phyloP scores from a whole-genome alignment of 2,329 filamentous ascomycete genomes.

The Paramyrothecium sp. region DNA sequence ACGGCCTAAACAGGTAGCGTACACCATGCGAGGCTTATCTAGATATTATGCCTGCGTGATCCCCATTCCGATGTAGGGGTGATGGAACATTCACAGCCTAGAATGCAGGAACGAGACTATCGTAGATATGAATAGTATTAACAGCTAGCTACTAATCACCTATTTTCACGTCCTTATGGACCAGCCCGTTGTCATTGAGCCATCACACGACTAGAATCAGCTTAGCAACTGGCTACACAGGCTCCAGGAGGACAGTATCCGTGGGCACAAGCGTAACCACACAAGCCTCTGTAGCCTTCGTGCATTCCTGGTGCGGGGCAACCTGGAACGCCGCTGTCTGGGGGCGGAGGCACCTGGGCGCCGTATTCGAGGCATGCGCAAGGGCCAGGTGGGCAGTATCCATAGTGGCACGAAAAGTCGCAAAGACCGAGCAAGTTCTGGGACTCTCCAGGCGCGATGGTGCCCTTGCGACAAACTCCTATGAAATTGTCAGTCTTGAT shows the following conservation, averaged over 20 bases:
- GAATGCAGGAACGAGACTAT: too few relatives aligned
- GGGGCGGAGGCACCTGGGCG: slow-evolving; percentile 17
- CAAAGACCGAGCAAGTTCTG: slow-evolving; percentile 34
- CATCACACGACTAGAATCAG: too few relatives aligned
- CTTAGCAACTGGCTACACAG: slow-evolving; percentile 10
- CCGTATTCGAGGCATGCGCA: slow-evolving; percentile 32
- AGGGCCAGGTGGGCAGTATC: slow-evolving; percentile 29
- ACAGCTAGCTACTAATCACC: too few relatives aligned
- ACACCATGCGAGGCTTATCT: too few relatives aligned
- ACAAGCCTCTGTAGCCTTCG: slow-evolving; percentile 40
- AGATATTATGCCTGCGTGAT: too few relatives aligned
- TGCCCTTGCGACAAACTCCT: not conserved
- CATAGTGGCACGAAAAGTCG: slow-evolving; percentile 25
- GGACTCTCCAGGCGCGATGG: slow-evolving; percentile 18
- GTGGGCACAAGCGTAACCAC: slow-evolving; percentile 43
- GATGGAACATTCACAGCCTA: too few relatives aligned
- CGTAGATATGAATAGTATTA: too few relatives aligned
- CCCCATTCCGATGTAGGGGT: too few relatives aligned
- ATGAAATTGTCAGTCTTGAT: not conserved
- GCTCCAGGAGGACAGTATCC: slow-evolving; percentile 41
- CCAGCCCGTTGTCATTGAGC: too few relatives aligned
- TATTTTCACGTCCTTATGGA: too few relatives aligned
- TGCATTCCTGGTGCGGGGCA: slow-evolving; percentile 29
- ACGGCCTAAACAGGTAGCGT: too few relatives aligned
- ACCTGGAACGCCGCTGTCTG: slow-evolving; percentile 21